Evolutionary conservation across 2,329 filamentous ascomycete species (phyloP).

Genomic region (Colletotrichum sp.): DNA sequence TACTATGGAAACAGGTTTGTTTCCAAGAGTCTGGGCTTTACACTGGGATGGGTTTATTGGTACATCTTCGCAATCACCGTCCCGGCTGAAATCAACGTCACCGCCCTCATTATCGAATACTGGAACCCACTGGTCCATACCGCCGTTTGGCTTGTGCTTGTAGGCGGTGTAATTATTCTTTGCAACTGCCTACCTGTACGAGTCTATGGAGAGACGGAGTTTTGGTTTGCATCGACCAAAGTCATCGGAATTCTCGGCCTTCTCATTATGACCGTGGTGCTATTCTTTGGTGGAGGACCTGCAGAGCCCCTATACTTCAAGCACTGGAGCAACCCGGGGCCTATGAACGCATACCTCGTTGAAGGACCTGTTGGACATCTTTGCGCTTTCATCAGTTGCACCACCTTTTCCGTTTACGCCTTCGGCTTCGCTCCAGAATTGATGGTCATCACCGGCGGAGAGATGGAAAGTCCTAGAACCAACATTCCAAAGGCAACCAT

Average conservation of each 20-base stretch:
- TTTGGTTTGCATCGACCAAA: conserved; percentile 60
- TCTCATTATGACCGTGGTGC: conserved; percentile 63
- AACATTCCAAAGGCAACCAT: conserved; percentile 29
- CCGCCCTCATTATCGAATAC: conserved; percentile 24
- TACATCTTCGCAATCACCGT: conserved; percentile 50
- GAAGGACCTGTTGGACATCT: conserved; percentile 21
- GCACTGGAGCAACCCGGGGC: conserved; percentile 14
- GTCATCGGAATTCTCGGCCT: conserved; percentile 61
- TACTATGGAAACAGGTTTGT: conserved; percentile 44
- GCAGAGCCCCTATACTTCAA: conserved; percentile 21
- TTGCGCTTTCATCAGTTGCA: conserved; percentile 19
- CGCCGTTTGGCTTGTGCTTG: conserved; percentile 22
- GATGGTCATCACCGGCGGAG: conserved; percentile 25
- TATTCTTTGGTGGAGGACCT: conserved; percentile 19
- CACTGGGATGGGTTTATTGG: conserved; percentile 66
- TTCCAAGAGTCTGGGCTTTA: conserved; percentile 58
- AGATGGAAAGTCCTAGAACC: conserved; percentile 48
- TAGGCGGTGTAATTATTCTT: conserved; percentile 15
- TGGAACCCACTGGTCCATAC: conserved; percentile 19
- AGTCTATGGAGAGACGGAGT: conserved; percentile 59
- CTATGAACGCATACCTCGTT: neutral
- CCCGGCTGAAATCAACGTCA: conserved; percentile 28
- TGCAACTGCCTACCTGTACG: conserved; percentile 15
- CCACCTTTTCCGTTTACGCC: conserved; percentile 23
- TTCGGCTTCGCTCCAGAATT: conserved; percentile 24